These are phyloP conservation scores for Xylaria arbuscula DNA, from an alignment of 2,329 filamentous ascomycete genomes.

Conservation along the genomic window DNA sequence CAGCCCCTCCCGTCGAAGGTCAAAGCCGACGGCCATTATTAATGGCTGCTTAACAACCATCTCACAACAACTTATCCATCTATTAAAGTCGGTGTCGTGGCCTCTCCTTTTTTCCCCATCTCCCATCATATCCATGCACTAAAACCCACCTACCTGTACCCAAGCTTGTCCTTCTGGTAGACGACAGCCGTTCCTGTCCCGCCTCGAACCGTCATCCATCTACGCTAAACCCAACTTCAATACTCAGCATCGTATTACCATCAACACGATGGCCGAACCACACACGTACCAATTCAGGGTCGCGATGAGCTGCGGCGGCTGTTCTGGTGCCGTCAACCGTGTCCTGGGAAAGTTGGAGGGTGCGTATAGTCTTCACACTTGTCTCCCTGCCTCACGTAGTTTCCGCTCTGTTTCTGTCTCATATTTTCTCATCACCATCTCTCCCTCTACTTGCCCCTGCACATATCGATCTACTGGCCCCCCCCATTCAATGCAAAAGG, in stretches of 20 bases:
- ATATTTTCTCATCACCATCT: background rate
- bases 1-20: conserved; percentile 12
- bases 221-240: conserved; percentile 11
- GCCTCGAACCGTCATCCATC: background rate
- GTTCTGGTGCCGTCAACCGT: conserved; percentile 91
- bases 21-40: conserved; percentile 35
- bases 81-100: conserved; percentile 28
- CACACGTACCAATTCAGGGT: conserved; percentile 97
- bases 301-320: conserved; percentile 93
- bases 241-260: conserved; percentile 24
- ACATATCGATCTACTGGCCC: conserved; percentile 13
- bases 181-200: background rate
- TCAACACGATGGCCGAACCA: conserved; percentile 72
- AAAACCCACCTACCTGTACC: background rate
- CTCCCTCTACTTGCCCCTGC: background rate
- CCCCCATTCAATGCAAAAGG: background rate
- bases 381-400: background rate
- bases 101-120: conserved; percentile 16
- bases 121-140: background rate
- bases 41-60: conserved; percentile 19
- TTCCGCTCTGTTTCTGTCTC: background rate
- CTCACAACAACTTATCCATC: conserved; percentile 5
- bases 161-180: background rate
- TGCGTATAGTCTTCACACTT: conserved; percentile 57
- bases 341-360: conserved; percentile 93